phyloP scores from a whole-genome alignment of 2,329 filamentous ascomycete species.

The Coleophoma eucalyptorum region DNA sequence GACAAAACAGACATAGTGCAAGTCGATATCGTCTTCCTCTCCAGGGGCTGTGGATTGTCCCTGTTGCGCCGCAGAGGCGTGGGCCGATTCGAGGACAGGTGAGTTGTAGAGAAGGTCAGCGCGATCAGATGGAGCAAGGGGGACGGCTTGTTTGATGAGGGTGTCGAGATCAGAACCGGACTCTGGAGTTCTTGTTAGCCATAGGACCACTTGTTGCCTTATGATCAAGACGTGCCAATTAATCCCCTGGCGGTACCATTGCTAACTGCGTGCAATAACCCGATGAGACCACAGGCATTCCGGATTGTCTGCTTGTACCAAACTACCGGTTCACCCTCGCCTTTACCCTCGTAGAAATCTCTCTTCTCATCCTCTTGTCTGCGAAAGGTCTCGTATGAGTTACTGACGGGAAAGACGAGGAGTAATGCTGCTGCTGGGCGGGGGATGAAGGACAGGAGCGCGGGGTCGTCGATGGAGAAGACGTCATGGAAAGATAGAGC shows the following conservation, averaged over 20 bases:
- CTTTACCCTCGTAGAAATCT: conserved; percentile 63
- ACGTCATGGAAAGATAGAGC: conserved; percentile 84
- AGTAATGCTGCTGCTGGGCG: conserved; percentile 86
- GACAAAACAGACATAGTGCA: conserved; percentile 95
- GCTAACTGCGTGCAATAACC: conserved; percentile 74
- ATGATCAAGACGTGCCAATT: conserved; percentile 75
- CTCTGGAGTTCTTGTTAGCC: conserved; percentile 51
- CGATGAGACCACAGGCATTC: conserved; percentile 93
- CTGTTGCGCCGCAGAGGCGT: conserved; percentile 82
- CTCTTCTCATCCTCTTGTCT: conserved; percentile 65
- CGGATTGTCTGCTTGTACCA: conserved; percentile 97
- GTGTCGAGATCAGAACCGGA: conserved; percentile 43
- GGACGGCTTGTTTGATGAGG: conserved; percentile 67
- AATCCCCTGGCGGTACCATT: conserved; percentile 83
- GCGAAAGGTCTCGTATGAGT: conserved; percentile 77
- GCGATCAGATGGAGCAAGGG: conserved; percentile 62
- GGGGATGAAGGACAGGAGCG: conserved; percentile 83
- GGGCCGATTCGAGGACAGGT: conserved; percentile 71
- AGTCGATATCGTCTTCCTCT: conserved; percentile 73
- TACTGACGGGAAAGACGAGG: conserved; percentile 85
- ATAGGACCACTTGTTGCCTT: conserved; percentile 43
- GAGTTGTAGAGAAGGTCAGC: conserved; percentile 77
- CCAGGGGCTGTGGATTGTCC: conserved; percentile 69
- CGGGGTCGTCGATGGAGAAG: conserved; percentile 83
- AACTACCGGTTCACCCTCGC: conserved; percentile 69